Evolutionary conservation across 345 rosid genomes (phyloP).

Genomic region (Atalantia buxifolia): DNA sequence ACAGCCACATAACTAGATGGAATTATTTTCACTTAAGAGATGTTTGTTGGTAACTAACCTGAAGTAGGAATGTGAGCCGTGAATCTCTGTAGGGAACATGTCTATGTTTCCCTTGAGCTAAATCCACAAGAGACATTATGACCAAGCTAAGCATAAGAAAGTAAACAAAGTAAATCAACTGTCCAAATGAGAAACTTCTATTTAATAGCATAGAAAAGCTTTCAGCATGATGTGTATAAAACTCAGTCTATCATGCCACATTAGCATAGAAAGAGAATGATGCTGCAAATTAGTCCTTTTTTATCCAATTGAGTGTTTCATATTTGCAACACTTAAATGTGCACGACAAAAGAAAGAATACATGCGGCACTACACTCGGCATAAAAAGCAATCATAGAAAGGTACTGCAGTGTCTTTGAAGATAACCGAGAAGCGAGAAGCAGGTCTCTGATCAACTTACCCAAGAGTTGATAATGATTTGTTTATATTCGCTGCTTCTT

Average conservation of each 20-base stretch:
- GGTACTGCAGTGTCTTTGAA: conserved; percentile 5
- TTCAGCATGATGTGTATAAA: neutral
- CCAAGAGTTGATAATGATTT: conserved; percentile 92
- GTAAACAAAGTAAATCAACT: conserved; percentile 3
- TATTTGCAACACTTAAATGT: neutral
- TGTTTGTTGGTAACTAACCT: conserved; percentile 46
- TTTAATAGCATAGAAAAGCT: neutral
- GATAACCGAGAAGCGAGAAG: conserved; percentile 16
- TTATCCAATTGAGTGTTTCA: neutral
- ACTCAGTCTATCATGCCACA: neutral
- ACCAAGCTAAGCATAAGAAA: conserved; percentile 57
- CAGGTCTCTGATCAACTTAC: conserved; percentile 38
- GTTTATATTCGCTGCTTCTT: conserved; percentile 96
- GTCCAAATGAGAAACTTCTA: neutral
- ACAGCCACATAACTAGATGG: neutral
- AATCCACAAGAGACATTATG: conserved; percentile 93
- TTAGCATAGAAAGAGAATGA: neutral
- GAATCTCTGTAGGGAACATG: conserved; percentile 98
- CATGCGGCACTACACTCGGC: neutral
- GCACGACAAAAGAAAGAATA: neutral
- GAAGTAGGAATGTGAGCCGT: conserved; percentile 91
- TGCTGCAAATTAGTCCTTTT: neutral
- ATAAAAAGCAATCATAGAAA: conserved; percentile 1
- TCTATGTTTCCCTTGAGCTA: conserved; percentile 92
- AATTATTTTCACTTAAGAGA: conserved; percentile 12